Conservation (phyloP, 2,329 filamentous ascomycete genomes). For the Sodiomyces alkalinus region DNA sequence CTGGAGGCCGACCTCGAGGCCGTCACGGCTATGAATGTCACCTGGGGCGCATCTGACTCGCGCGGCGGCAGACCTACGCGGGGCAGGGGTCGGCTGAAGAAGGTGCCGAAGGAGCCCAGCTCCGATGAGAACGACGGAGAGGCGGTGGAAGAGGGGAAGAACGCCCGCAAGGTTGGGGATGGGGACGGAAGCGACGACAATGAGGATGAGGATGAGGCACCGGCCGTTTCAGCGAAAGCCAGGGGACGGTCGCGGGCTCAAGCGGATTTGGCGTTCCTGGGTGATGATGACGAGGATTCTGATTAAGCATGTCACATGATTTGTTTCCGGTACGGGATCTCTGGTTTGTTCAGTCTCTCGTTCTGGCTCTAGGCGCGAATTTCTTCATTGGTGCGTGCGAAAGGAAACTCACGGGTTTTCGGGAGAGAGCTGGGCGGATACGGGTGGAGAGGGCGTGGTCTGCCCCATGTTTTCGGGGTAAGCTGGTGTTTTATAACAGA, state of each 20-base stretch:
- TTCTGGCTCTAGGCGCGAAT: no score
- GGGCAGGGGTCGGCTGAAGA: conserved; percentile 10
- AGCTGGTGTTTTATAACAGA: no score
- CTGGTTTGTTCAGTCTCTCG: no score
- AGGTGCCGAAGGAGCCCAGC: conserved; percentile 14
- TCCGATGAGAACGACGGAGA: conserved; percentile 13
- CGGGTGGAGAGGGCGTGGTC: no score
- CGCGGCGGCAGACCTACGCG: conserved; percentile 26
- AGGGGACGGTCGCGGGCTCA: conserved; percentile 25
- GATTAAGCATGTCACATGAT: conserved; percentile 21
- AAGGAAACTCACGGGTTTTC: no score
- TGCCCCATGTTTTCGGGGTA: no score
- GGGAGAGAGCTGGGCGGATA: no score
- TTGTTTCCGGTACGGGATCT: background rate
- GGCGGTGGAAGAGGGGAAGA: conserved; percentile 10
- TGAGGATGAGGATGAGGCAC: conserved; percentile 15
- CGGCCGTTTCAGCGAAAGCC: conserved; percentile 24
- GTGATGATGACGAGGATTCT: conserved; percentile 47
- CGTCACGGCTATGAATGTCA: conserved; percentile 65
- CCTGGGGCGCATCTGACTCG: conserved; percentile 74
- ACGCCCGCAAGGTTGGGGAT: background rate
- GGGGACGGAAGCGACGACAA: conserved; percentile 14
- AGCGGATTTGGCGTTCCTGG: conserved; percentile 49
- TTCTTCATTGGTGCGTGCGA: no score
- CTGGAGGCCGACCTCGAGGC: conserved; percentile 70